phyloP scores from a whole-genome alignment of 768 basidiomycete genomes.

The Rhizopogon salebrosus region DNA sequence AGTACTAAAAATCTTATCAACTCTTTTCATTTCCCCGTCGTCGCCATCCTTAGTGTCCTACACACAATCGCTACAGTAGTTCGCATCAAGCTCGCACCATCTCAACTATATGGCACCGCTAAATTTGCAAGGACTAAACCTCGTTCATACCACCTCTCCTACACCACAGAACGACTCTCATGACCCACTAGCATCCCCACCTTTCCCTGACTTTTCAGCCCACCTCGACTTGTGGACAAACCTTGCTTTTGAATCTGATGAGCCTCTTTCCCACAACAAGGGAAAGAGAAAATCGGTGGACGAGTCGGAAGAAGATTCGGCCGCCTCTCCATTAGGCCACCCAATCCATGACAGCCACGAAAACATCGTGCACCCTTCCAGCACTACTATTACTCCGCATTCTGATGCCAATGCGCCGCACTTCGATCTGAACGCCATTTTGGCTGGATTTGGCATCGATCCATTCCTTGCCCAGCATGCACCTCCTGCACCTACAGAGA shows the following conservation, averaged over 20 bases:
- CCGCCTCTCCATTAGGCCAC: conserved; percentile 11
- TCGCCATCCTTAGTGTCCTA: conserved; percentile 6
- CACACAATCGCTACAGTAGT: conserved; percentile 2
- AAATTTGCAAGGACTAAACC: conserved; percentile 74
- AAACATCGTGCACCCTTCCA: conserved; percentile 50
- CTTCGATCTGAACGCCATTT: conserved; percentile 38
- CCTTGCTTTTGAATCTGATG: conserved; percentile 69
- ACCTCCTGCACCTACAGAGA: conserved; percentile 21
- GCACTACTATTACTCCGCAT: conserved; percentile 28
- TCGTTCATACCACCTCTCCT: conserved; percentile 54
- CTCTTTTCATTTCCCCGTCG: conserved; percentile 7
- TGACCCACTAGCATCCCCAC: conserved; percentile 57
- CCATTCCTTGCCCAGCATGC: conserved; percentile 33
- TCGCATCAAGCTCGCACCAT: background rate
- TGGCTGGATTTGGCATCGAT: conserved; percentile 36
- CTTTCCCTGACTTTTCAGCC: conserved; percentile 70
- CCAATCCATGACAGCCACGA: conserved; percentile 52
- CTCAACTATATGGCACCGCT: conserved; percentile 47
- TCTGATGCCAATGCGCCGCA: conserved; percentile 31
- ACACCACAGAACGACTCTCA: conserved; percentile 36
- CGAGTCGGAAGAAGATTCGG: conserved; percentile 37
- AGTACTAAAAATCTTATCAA: conserved; percentile 10
- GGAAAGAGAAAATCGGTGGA: conserved; percentile 29
- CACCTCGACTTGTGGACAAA: conserved; percentile 85
- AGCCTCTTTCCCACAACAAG: conserved; percentile 40